Conservation (phyloP, 495 filamentous ascomycete species). For the Amorphotheca resinae region DNA sequence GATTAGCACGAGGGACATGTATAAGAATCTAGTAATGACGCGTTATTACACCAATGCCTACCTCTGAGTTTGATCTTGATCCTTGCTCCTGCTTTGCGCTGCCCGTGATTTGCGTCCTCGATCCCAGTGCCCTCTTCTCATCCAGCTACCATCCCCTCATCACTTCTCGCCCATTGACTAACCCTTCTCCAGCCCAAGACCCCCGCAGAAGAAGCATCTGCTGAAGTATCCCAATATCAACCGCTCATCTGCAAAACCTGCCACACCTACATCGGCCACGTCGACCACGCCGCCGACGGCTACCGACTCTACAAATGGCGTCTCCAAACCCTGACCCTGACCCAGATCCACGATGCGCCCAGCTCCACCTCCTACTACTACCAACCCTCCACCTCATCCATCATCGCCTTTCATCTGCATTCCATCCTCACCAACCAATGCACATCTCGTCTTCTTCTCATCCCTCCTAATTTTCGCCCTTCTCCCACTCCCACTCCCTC, state of each 20-base stretch:
- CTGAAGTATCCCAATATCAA: slow-evolving; percentile 10
- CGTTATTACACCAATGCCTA: background rate
- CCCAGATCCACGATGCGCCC: background rate
- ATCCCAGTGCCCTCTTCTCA: no score
- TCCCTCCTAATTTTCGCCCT: background rate
- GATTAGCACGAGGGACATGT: slow-evolving; percentile 50
- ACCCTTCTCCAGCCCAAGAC: no score
- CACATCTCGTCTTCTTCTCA: slow-evolving; percentile 3
- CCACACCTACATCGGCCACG: slow-evolving; percentile 29
- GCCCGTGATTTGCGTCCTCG: no score
- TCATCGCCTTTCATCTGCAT: background rate
- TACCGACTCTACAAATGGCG: slow-evolving; percentile 41
- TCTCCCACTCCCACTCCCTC: background rate
- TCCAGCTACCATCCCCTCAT: no score
- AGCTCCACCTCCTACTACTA: background rate
- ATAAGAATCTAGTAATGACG: slow-evolving; percentile 4
- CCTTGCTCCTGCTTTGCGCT: no score
- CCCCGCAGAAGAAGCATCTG: no score
- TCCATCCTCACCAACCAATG: slow-evolving; percentile 5
- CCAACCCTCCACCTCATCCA: background rate
- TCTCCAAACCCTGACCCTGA: slow-evolving; percentile 18
- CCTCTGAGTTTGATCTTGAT: background rate
- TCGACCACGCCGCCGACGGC: slow-evolving; percentile 30
- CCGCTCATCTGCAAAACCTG: slow-evolving; percentile 32
- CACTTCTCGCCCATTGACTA: no score